Evolutionary conservation across 371 early-diverging fungal species (phyloP).

Genomic region (Apophysomyces ossiformis): DNA sequence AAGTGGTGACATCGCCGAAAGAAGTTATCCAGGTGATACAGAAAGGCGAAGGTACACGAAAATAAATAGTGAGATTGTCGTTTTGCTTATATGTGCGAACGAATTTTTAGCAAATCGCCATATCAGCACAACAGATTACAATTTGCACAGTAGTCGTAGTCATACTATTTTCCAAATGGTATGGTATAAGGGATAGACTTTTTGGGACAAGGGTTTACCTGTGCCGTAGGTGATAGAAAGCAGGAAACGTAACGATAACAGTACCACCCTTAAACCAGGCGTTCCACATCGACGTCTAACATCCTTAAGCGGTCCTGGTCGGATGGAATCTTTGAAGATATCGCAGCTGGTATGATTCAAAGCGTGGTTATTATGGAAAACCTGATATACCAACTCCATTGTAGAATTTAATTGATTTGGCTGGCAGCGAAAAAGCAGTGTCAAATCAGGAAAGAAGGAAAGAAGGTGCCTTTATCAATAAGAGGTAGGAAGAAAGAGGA

Average conservation of each 20-base stretch:
- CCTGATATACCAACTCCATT: neutral
- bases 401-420: conserved; percentile 91
- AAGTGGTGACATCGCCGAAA: conserved; percentile 82
- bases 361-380: neutral
- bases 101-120: conserved; percentile 68
- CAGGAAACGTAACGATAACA: conserved; percentile 27
- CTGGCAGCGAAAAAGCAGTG: conserved; percentile 95
- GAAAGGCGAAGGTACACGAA: conserved; percentile 76
- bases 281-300: conserved; percentile 29
- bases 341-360: conserved; percentile 10
- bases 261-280: conserved; percentile 13
- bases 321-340: neutral
- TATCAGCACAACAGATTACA: conserved; percentile 89
- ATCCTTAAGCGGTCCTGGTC: conserved; percentile 74
- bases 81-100: no score
- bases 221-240: conserved; percentile 44
- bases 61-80: neutral
- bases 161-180: conserved; percentile 95
- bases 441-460: conserved; percentile 78
- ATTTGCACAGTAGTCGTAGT: conserved; percentile 88
- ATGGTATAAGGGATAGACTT: no score
- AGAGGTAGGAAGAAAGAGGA: conserved; percentile 45
- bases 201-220: neutral
- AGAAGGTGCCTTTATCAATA: conserved; percentile 96
- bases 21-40: conserved; percentile 83